These are phyloP conservation scores for Lenwebbia sp. DNA, from an alignment of 345 rosid species.

Conservation along the genomic window DNA sequence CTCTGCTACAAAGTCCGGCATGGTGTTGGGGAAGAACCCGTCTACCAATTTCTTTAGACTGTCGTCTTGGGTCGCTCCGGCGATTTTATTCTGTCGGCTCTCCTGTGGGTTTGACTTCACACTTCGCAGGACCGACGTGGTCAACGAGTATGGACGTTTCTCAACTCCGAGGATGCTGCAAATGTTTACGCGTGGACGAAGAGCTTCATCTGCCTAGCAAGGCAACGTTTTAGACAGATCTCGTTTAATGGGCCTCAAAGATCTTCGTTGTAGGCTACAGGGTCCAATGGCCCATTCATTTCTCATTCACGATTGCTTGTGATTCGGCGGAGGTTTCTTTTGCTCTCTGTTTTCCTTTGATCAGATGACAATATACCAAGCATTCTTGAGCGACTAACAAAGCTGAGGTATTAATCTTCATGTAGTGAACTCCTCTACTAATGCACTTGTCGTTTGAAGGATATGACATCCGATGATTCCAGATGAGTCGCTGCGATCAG, in stretches of 20 bases:
- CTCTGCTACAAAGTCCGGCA: neutral
- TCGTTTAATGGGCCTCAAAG: neutral
- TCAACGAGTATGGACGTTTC: neutral
- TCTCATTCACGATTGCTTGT: neutral
- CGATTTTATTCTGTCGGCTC: neutral
- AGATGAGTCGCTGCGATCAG: neutral
- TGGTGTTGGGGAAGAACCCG: neutral
- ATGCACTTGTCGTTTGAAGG: neutral
- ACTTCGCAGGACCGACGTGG: accelerated
- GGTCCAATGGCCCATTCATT: neutral
- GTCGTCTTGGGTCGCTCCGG: neutral
- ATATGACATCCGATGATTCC: neutral
- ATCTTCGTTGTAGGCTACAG: neutral
- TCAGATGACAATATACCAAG: too few species aligned
- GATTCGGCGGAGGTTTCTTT: neutral
- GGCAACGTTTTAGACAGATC: neutral
- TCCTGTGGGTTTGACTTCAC: neutral
- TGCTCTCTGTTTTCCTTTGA: neutral
- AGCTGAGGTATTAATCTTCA: neutral
- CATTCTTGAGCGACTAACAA: neutral
- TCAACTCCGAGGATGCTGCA: neutral
- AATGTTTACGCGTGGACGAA: neutral
- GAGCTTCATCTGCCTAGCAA: neutral
- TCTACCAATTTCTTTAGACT: neutral
- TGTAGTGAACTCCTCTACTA: neutral